Evolutionary conservation across 2,329 filamentous ascomycete species (phyloP).

Genomic region (Phialemonium atrogriseum): DNA sequence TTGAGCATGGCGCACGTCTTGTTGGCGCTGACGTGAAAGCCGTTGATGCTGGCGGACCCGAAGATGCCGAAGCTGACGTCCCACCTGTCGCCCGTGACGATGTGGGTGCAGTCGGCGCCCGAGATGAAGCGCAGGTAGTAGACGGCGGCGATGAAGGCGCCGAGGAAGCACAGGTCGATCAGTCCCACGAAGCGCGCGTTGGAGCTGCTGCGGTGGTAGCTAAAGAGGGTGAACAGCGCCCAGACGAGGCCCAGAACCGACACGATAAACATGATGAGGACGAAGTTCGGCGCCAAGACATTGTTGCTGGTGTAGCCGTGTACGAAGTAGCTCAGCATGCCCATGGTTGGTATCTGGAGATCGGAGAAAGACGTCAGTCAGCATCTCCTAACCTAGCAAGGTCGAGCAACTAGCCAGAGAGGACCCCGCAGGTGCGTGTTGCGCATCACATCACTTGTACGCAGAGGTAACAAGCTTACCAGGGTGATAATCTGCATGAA

Average conservation of each 20-base stretch:
- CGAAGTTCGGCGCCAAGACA: slow-evolving; percentile 50
- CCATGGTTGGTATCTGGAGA: slow-evolving; percentile 52
- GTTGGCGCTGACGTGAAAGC: slow-evolving; percentile 47
- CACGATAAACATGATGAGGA: slow-evolving; percentile 61
- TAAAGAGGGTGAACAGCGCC: slow-evolving; percentile 57
- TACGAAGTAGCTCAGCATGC: slow-evolving; percentile 61
- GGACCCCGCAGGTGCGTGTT: slow-evolving; percentile 5
- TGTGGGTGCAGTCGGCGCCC: slow-evolving; percentile 57
- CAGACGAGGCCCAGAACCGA: slow-evolving; percentile 55
- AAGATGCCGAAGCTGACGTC: slow-evolving; percentile 55
- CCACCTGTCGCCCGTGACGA: slow-evolving; percentile 40
- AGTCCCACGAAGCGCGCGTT: slow-evolving; percentile 55
- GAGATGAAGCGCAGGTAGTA: slow-evolving; percentile 52
- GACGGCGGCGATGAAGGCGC: slow-evolving; percentile 55
- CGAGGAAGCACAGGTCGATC: slow-evolving; percentile 53
- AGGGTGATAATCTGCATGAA: slow-evolving; percentile 54
- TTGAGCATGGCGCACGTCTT: slow-evolving; percentile 91
- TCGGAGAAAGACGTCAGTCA: slow-evolving; percentile 1
- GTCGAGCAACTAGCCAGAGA: not conserved
- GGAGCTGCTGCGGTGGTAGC: slow-evolving; percentile 52
- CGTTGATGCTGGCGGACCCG: slow-evolving; percentile 42
- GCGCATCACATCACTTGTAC: not conserved
- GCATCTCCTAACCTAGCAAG: not conserved
- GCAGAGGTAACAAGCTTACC: slow-evolving; percentile 30
- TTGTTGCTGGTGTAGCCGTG: slow-evolving; percentile 49